A percentile compares a stretch with the other conserved stretches of the same genome.
Conservation (phyloP, 257 asterid species). For the Solanum raphanifolium region DNA sequence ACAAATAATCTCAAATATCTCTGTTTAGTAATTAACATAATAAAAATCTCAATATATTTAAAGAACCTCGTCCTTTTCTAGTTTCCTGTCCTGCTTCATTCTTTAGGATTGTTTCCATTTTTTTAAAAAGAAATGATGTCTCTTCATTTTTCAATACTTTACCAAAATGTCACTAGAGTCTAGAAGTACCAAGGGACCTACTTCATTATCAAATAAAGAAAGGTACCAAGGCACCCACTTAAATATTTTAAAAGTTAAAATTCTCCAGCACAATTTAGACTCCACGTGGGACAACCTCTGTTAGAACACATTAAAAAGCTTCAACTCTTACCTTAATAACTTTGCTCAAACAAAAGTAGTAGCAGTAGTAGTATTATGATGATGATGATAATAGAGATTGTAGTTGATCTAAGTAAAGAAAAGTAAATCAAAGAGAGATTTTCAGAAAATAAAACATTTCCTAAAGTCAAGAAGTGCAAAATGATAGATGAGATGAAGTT, state of each 20-base stretch:
- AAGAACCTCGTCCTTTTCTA: neutral
- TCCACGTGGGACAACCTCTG: neutral
- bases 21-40: neutral
- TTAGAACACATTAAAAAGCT: neutral
- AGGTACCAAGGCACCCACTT: neutral
- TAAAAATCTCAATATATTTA: neutral
- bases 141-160: neutral
- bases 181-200: neutral
- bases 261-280: neutral
- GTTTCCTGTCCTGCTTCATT: neutral
- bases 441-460: neutral
- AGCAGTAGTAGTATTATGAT: neutral
- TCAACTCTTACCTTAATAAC: neutral
- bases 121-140: neutral
- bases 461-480: neutral
- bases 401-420: neutral
- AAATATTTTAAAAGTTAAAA: neutral
- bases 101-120: neutral
- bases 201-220: neutral
- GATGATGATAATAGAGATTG: neutral
- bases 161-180: neutral
- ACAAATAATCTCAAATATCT: neutral
- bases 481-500: neutral
- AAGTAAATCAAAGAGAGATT: neutral
- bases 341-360: neutral